phyloP scores from a whole-genome alignment of 73 alveolate genomes.

The Paramecium pentaurelia region DNA sequence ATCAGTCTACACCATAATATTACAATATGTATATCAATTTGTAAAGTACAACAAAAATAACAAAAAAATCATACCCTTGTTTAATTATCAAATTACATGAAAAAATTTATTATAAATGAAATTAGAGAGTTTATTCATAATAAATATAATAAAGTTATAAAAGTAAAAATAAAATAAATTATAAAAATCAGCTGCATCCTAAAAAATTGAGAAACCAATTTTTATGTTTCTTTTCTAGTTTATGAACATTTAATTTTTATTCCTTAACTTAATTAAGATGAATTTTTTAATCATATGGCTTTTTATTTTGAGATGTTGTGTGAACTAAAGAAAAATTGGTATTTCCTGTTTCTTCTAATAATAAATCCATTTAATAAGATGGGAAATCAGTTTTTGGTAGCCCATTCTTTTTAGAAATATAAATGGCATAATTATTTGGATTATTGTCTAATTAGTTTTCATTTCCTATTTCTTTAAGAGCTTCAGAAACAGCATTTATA shows the following conservation, averaged over 20 bases:
- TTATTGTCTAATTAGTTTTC: background rate
- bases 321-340: background rate
- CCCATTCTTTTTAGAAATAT: constrained; percentile 28
- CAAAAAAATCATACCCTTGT: too few species aligned
- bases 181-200: background rate
- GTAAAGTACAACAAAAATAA: too few species aligned
- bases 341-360: background rate
- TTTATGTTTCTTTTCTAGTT: background rate
- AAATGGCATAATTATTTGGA: background rate
- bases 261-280: background rate
- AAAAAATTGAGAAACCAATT: background rate
- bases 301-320: background rate
- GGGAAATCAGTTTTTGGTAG: background rate
- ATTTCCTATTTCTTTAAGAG: background rate
- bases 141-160: background rate
- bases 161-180: background rate
- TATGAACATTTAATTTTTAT: background rate
- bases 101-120: background rate
- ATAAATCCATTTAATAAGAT: background rate
- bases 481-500: background rate
- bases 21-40: too few species aligned
- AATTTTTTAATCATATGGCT: background rate
- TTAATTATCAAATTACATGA: background rate
- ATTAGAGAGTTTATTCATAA: background rate
- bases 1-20: too few species aligned